A percentile compares a stretch with the other conserved stretches of the same genome.
Evolutionary conservation across 495 filamentous ascomycete species (phyloP).

Genomic region (Aspergillus affinis): DNA sequence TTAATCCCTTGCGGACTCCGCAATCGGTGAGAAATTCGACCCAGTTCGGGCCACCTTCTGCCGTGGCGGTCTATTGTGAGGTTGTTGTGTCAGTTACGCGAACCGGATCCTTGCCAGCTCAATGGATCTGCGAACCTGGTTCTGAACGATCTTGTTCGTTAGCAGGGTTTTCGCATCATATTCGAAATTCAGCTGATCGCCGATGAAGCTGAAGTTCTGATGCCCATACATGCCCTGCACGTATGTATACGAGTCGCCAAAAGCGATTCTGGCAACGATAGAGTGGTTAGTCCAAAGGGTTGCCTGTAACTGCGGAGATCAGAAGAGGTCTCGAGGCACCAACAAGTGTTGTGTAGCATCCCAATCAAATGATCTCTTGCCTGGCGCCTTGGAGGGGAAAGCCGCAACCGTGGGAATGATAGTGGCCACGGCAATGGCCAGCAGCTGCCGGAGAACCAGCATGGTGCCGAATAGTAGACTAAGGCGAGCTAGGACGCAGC

Average conservation of each 20-base stretch:
- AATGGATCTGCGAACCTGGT: constrained; percentile 32
- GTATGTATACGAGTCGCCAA: constrained; percentile 57
- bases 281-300: neutral
- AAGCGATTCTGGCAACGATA: constrained; percentile 37
- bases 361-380: constrained; percentile 29
- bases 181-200: constrained; percentile 37
- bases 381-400: constrained; percentile 2
- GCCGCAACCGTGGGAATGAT: constrained; percentile 5
- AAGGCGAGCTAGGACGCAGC: too few relatives aligned
- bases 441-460: constrained; percentile 4
- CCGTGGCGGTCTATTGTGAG: constrained; percentile 34
- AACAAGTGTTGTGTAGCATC: constrained; percentile 32
- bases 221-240: constrained; percentile 50
- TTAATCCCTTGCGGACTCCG: constrained; percentile 35
- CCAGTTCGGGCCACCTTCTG: constrained; percentile 53
- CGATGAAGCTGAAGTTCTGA: constrained; percentile 52
- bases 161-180: constrained; percentile 42
- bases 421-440: constrained; percentile 9
- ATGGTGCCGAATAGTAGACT: constrained; percentile 4
- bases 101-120: neutral
- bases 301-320: neutral
- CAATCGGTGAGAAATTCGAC: constrained; percentile 50
- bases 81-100: neutral
- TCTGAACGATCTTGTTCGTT: constrained; percentile 49
- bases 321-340: constrained; percentile 13